Conservation (phyloP, 495 filamentous ascomycete genomes). For the Chaetomium cochliodes region DNA sequence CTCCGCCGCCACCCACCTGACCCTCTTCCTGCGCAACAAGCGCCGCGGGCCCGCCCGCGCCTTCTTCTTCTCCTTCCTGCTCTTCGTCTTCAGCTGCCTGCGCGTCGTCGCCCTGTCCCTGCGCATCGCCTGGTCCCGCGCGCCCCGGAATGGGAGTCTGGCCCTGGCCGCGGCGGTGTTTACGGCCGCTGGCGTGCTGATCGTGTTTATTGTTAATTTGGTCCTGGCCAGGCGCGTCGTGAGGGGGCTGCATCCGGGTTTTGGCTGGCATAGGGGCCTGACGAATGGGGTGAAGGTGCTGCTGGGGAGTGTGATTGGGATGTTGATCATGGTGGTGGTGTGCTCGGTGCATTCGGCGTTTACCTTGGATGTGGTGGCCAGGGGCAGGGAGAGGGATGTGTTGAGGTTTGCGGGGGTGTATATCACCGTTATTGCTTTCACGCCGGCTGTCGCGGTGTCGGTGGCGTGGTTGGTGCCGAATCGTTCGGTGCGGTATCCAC, state of each 20-base stretch:
- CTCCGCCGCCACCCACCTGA: conserved; percentile 59
- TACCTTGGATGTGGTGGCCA: conserved; percentile 54
- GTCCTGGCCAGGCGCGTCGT: conserved; percentile 74
- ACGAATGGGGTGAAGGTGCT: conserved; percentile 50
- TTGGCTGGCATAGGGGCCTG: conserved; percentile 58
- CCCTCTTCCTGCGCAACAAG: conserved; percentile 58
- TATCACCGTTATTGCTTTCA: conserved; percentile 65
- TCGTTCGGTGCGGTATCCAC: conserved; percentile 29
- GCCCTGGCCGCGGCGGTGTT: conserved; percentile 73
- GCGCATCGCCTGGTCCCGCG: conserved; percentile 58
- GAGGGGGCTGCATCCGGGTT: conserved; percentile 66
- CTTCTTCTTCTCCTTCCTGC: conserved; percentile 65
- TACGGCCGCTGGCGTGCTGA: conserved; percentile 68
- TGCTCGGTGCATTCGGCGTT: conserved; percentile 62
- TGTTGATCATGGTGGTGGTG: conserved; percentile 68
- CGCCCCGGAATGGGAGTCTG: conserved; percentile 48
- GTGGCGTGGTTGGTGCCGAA: conserved; percentile 48
- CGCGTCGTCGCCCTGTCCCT: conserved; percentile 63
- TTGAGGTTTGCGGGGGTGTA: conserved; percentile 67
- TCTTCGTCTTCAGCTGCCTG: conserved; percentile 76
- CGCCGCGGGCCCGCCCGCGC: conserved; percentile 52
- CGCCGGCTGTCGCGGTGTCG: conserved; percentile 63
- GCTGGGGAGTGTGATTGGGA: conserved; percentile 57
- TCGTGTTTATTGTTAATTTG: conserved; percentile 77
- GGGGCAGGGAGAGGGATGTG: conserved; percentile 57